phyloP scores from a whole-genome alignment of 2,329 filamentous ascomycete species.

The Fusarium virguliforme region DNA sequence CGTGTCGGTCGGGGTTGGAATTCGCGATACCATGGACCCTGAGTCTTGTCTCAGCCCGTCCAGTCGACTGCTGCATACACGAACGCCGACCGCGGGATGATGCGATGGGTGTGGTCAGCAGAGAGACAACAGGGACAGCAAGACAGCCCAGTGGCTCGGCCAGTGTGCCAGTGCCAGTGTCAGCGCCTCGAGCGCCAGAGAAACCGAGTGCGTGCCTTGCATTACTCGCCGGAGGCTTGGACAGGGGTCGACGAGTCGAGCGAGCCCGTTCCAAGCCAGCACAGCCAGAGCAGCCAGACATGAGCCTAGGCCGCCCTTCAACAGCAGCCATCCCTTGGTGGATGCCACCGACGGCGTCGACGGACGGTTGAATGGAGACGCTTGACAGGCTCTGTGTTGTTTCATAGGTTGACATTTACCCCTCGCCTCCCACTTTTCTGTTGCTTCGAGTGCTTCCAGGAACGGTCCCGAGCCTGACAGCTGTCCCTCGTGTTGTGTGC shows the following conservation, averaged over 20 bases:
- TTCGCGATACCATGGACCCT: constrained; percentile 15
- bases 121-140: constrained; percentile 7
- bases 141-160: constrained; percentile 18
- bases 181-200: constrained; percentile 11
- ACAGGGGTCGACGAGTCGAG: constrained; percentile 32
- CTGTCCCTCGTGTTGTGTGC: constrained; percentile 27
- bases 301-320: constrained; percentile 30
- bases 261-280: neutral
- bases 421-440: constrained; percentile 32
- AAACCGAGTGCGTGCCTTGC: constrained; percentile 38
- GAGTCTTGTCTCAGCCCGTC: constrained; percentile 29
- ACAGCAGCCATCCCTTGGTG: constrained; percentile 17
- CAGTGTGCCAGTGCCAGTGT: constrained; percentile 16
- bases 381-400: constrained; percentile 29
- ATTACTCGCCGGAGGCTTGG: constrained; percentile 34
- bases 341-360: constrained; percentile 30
- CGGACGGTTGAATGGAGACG: constrained; percentile 31
- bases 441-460: constrained; percentile 29
- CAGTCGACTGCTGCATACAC: constrained; percentile 14
- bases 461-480: constrained; percentile 35
- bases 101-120: constrained; percentile 23
- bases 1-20: constrained; percentile 10
- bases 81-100: constrained; percentile 24
- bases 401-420: constrained; percentile 43
- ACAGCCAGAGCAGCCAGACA: constrained; percentile 39